These are phyloP conservation scores for Bodo saltans DNA, from an alignment of 78 protist genomes.

Conservation along the genomic window DNA sequence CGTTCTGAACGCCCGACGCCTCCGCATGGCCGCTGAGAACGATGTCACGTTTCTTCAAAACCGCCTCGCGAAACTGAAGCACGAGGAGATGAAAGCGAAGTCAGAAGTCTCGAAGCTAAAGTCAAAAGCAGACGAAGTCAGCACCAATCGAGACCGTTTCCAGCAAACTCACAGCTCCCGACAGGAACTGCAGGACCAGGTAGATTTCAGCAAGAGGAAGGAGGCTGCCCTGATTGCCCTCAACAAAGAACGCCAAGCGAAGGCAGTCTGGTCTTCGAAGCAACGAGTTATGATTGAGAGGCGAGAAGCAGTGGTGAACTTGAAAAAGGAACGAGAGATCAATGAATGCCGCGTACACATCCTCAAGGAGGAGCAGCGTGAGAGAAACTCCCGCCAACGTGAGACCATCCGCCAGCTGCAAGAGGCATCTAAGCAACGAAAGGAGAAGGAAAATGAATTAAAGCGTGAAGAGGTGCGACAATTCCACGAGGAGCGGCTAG, in stretches of 20 bases:
- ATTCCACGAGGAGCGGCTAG: not conserved
- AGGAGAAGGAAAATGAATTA: not conserved
- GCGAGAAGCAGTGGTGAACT: not conserved
- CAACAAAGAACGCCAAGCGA: conserved; percentile 15
- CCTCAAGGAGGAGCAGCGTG: conserved; percentile 11
- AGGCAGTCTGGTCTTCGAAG: conserved; percentile 7
- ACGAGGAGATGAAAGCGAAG: not conserved
- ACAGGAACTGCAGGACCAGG: not conserved
- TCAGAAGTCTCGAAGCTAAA: not conserved
- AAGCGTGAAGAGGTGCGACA: not conserved
- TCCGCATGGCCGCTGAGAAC: conserved; percentile 12
- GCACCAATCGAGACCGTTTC: not conserved
- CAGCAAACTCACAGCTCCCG: not conserved
- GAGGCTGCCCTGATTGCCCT: conserved; percentile 32
- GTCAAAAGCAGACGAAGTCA: not conserved
- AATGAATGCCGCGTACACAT: conserved; percentile 23
- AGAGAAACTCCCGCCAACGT: not conserved
- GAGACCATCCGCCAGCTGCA: conserved; percentile 5
- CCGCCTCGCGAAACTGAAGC: conserved; percentile 27
- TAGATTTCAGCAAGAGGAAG: conserved; percentile 13
- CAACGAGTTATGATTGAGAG: not conserved
- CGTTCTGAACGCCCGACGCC: not conserved
- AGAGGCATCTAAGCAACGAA: not conserved
- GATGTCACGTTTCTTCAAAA: not conserved
- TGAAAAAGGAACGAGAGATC: conserved; percentile 12